Evolutionary conservation across 2,329 filamentous ascomycete species (phyloP).

Genomic region (Davidsoniella virescens): DNA sequence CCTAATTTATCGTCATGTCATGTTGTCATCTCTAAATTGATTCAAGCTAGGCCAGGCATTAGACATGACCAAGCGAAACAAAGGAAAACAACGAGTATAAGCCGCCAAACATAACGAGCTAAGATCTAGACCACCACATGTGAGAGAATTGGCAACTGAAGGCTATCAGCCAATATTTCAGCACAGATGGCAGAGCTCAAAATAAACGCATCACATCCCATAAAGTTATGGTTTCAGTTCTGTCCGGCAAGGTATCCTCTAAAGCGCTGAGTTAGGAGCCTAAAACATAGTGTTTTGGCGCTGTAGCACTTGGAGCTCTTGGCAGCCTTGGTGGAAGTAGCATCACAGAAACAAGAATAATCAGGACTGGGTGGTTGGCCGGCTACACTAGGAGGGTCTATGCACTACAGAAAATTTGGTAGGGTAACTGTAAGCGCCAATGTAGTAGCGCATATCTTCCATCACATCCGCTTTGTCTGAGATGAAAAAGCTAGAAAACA

Average conservation of each 20-base stretch:
- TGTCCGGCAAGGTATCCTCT: no score
- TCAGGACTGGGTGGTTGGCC: not conserved
- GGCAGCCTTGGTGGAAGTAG: not conserved
- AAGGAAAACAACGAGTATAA: not conserved
- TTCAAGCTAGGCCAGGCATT: no score
- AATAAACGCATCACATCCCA: no score
- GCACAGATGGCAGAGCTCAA: no score
- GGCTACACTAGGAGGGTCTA: not conserved
- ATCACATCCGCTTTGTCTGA: not conserved
- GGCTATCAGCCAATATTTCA: no score
- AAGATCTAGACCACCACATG: not conserved
- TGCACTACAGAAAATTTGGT: not conserved
- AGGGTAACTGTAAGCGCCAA: conserved; percentile 5
- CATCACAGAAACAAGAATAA: not conserved
- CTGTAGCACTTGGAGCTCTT: conserved; percentile 1
- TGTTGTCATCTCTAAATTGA: no score
- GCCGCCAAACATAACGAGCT: not conserved
- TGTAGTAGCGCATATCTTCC: not conserved
- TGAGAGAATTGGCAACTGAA: no score
- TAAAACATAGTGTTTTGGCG: not conserved
- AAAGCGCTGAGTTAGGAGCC: no score
- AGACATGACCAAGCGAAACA: not conserved
- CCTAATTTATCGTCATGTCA: no score
- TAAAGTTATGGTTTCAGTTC: no score
- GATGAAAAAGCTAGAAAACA: not conserved